Percentiles rank a stretch among this genome's conserved stretches.
Conservation (phyloP, 2,329 filamentous ascomycete genomes). For the Davidsoniella australis region DNA sequence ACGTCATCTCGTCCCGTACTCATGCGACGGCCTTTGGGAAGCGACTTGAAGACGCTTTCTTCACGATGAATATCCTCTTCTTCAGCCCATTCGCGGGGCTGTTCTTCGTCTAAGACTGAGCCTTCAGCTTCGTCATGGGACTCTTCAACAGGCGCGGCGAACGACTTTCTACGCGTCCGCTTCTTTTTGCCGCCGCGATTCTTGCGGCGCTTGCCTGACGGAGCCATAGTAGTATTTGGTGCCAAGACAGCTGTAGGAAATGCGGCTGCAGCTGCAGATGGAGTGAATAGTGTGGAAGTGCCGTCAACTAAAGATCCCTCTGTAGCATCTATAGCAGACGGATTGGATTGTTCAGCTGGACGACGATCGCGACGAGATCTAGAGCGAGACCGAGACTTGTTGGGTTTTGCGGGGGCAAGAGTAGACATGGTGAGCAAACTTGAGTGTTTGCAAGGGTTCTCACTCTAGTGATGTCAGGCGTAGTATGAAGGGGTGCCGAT, state of each 20-base stretch:
- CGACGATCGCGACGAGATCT: too few species aligned
- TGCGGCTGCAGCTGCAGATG: too few species aligned
- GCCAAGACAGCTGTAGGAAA: neutral
- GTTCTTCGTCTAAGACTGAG: conserved; percentile 3
- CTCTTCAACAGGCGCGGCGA: conserved; percentile 48
- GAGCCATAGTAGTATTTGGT: conserved; percentile 7
- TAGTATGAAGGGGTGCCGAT: too few species aligned
- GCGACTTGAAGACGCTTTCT: conserved; percentile 8
- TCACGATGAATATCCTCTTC: conserved; percentile 8
- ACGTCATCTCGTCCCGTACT: neutral
- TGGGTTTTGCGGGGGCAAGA: too few species aligned
- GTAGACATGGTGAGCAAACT: too few species aligned
- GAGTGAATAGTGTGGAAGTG: too few species aligned
- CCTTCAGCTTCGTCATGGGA: conserved; percentile 20
- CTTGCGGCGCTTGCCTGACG: conserved; percentile 41
- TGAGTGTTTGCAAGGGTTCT: too few species aligned
- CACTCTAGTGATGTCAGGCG: too few species aligned
- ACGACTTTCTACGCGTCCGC: conserved; percentile 61
- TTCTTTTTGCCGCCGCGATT: conserved; percentile 65
- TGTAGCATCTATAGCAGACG: too few species aligned
- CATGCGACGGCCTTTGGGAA: conserved; percentile 12
- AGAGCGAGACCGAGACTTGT: too few species aligned
- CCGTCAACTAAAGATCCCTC: too few species aligned
- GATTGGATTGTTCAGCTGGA: too few species aligned
- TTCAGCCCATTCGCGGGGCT: conserved; percentile 6